Percentiles rank a stretch among this genome's conserved stretches.
These are phyloP conservation scores for Phytophthora kernoviae DNA, from an alignment of 352 stramenopile genomes.

Conservation along the genomic window DNA sequence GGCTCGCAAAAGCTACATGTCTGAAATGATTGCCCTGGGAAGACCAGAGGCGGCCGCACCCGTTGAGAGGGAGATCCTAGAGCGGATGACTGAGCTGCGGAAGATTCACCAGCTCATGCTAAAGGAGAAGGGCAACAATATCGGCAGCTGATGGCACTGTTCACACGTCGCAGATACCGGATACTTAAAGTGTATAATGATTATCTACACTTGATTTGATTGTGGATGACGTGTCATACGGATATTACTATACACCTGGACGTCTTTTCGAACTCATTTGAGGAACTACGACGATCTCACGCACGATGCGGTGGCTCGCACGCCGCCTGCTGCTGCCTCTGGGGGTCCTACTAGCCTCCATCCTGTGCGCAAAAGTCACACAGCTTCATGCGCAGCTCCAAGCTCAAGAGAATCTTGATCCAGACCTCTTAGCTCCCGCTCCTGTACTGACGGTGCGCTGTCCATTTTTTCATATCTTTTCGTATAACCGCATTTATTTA, in stretches of 20 bases:
- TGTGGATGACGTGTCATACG: too few relatives aligned
- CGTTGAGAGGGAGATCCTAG: slow-evolving; percentile 68
- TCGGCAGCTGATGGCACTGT: slow-evolving; percentile 4
- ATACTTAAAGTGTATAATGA: too few relatives aligned
- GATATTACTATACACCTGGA: not conserved
- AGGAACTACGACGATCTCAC: slow-evolving; percentile 9
- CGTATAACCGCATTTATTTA: not conserved
- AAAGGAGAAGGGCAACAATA: slow-evolving; percentile 36
- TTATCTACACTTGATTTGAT: too few relatives aligned
- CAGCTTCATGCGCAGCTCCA: slow-evolving; percentile 14
- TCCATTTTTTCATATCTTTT: not conserved
- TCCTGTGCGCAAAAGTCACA: slow-evolving; percentile 10
- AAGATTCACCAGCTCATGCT: slow-evolving; percentile 70
- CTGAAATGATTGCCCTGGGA: slow-evolving; percentile 66
- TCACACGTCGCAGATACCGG: not conserved
- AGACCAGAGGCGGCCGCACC: slow-evolving; percentile 42
- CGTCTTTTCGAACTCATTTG: not conserved
- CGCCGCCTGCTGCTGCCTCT: slow-evolving; percentile 15
- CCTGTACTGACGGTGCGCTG: slow-evolving; percentile 19
- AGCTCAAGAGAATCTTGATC: not conserved
- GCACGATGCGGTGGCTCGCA: slow-evolving; percentile 11
- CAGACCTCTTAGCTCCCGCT: slow-evolving; percentile 8
- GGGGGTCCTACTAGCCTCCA: slow-evolving; percentile 7
- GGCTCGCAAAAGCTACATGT: slow-evolving; percentile 62
- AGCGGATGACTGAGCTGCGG: slow-evolving; percentile 65